A percentile compares a stretch with the other conserved stretches of the same genome.
These are phyloP conservation scores for Syzygium oleosum DNA, from an alignment of 345 rosid genomes.

Conservation along the genomic window DNA sequence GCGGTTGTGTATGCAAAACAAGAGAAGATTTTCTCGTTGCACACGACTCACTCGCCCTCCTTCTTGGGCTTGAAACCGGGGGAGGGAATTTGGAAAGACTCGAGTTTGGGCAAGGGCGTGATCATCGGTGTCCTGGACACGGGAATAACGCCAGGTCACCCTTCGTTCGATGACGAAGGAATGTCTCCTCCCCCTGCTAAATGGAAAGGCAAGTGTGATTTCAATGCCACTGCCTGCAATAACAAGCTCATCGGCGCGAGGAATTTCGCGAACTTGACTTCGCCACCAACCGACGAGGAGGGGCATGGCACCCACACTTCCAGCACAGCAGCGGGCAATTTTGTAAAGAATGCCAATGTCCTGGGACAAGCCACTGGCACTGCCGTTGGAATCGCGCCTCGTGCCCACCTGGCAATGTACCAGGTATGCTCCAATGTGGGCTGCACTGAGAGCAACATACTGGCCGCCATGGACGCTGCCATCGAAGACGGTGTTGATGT, in stretches of 20 bases:
- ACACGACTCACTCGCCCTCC: slow-evolving; percentile 31
- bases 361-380: slow-evolving; percentile 20
- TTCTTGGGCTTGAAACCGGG: slow-evolving; percentile 18
- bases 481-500: slow-evolving; percentile 30
- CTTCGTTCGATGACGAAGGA: slow-evolving; percentile 16
- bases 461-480: slow-evolving; percentile 33
- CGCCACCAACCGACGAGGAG: slow-evolving; percentile 23
- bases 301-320: slow-evolving; percentile 43
- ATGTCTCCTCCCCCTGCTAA: slow-evolving; percentile 16
- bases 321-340: slow-evolving; percentile 26
- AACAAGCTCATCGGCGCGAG: slow-evolving; percentile 33
- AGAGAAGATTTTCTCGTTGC: slow-evolving; percentile 4
- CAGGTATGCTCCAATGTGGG: slow-evolving; percentile 16
- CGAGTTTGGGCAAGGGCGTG: slow-evolving; percentile 19
- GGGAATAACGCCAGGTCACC: slow-evolving; percentile 25
- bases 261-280: background rate
- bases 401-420: slow-evolving; percentile 31
- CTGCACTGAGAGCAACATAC: slow-evolving; percentile 21
- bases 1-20: slow-evolving; percentile 9
- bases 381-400: slow-evolving; percentile 28
- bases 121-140: slow-evolving; percentile 33
- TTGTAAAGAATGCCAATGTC: slow-evolving; percentile 16
- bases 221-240: slow-evolving; percentile 17
- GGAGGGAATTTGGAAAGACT: slow-evolving; percentile 10
- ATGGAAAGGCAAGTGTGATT: slow-evolving; percentile 33